phyloP scores from a whole-genome alignment of 108 stramenopile species.

The Skeletonema grethae region DNA sequence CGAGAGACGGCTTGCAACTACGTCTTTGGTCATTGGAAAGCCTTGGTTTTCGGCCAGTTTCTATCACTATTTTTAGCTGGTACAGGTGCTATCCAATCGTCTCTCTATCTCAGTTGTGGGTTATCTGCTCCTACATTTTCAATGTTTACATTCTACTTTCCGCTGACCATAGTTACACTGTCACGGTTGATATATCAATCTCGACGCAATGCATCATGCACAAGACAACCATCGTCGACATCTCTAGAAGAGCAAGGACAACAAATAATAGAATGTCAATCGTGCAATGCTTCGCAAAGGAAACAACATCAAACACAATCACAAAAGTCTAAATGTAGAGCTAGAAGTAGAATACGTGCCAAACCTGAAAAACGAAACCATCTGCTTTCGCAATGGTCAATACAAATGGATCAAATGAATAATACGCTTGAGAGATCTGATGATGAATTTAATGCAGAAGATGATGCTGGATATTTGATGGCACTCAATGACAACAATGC shows the following conservation, averaged over 20 bases:
- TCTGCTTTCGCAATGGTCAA: constrained; percentile 14
- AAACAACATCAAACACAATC: not conserved
- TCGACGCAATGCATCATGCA: not conserved
- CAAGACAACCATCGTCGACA: not conserved
- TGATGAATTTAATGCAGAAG: constrained; percentile 3
- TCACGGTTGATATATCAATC: constrained; percentile 20
- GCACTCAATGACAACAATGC: not conserved
- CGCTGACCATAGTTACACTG: constrained; percentile 33
- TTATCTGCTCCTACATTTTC: constrained; percentile 70
- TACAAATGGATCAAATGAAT: constrained; percentile 8
- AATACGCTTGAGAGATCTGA: constrained; percentile 1
- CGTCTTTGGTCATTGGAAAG: constrained; percentile 26
- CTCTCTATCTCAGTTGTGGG: constrained; percentile 63
- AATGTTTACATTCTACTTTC: constrained; percentile 56
- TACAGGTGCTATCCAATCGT: constrained; percentile 53
- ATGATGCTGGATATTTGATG: constrained; percentile 12
- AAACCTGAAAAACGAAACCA: constrained; percentile 22
- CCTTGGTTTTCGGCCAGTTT: constrained; percentile 37
- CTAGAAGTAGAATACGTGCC: constrained; percentile 7
- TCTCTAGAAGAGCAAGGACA: not conserved
- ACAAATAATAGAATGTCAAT: not conserved
- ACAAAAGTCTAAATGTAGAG: not conserved
- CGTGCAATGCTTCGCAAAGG: not conserved
- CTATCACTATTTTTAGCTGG: constrained; percentile 32
- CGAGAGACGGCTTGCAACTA: constrained; percentile 17